Conservation (phyloP, 1,284 basidiomycete genomes). For the Cutaneotrichosporon sp. region DNA sequence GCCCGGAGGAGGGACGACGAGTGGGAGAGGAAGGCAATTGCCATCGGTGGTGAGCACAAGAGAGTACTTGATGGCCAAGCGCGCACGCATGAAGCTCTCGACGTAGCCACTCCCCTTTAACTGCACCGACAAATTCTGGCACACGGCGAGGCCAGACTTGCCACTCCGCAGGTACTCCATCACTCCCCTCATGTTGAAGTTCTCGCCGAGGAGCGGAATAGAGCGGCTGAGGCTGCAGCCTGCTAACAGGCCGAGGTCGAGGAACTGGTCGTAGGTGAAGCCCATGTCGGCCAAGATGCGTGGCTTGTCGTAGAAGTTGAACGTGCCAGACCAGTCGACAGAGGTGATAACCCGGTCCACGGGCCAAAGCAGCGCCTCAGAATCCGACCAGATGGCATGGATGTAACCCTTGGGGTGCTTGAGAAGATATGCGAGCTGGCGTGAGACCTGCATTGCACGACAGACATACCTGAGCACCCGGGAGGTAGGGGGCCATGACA, state of each 20-base stretch:
- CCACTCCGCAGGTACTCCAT: slow-evolving; percentile 88
- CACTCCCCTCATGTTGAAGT: slow-evolving; percentile 73
- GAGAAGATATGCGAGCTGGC: slow-evolving; percentile 86
- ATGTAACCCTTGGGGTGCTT: slow-evolving; percentile 92
- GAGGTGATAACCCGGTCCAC: slow-evolving; percentile 89
- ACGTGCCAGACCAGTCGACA: slow-evolving; percentile 71
- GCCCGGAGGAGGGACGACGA: slow-evolving; percentile 63
- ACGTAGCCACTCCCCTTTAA: slow-evolving; percentile 58
- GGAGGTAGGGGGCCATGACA: slow-evolving; percentile 90
- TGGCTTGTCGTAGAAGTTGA: slow-evolving; percentile 84
- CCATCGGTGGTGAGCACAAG: slow-evolving; percentile 91
- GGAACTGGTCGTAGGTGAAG: slow-evolving; percentile 85
- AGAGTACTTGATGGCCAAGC: slow-evolving; percentile 89
- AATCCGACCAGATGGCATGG: slow-evolving; percentile 89
- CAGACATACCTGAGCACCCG: slow-evolving; percentile 80
- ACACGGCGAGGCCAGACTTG: slow-evolving; percentile 78
- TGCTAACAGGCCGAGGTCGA: slow-evolving; percentile 88
- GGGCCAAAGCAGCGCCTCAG: slow-evolving; percentile 86
- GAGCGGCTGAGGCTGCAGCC: slow-evolving; percentile 85
- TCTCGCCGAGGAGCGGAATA: slow-evolving; percentile 77
- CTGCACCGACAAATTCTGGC: slow-evolving; percentile 65
- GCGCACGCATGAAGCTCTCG: slow-evolving; percentile 86
- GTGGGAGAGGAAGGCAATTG: slow-evolving; percentile 79
- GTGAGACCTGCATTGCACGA: neutral
- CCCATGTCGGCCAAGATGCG: slow-evolving; percentile 73